Base-by-base conservation (phyloP, 2,329 filamentous ascomycete species). In the Malbranchea zuffiana region DNA sequence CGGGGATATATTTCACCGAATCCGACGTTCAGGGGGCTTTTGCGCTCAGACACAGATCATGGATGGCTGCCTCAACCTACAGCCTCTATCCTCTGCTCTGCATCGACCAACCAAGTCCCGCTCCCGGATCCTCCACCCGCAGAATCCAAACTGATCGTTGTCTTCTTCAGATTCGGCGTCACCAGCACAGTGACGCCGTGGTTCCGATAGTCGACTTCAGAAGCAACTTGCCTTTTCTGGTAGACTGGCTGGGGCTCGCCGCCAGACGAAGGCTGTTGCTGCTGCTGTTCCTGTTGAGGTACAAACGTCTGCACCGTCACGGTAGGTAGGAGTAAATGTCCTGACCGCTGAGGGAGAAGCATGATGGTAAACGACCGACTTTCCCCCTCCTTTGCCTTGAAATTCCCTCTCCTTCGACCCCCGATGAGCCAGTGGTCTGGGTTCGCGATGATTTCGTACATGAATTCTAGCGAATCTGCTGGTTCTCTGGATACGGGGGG, bases 351-450 rank as follows among this genome's bases (percentile, higher is more conserved):
- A 1, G 90, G 86, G 8, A 96, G 75, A 6, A 96, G 65, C 36
- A 92, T 66, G 5, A 96, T 61, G 0, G 77, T 72, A 44, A 93
- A 77, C 3, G 56, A 60, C 17, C 50, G 55, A 3, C 52, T 51
- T 40, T 74, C 66, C 29, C 62, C 63, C 44, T 74, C 62, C 33
- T 50, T 44, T 5, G 57, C 56, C 4, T 51, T 71, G 50, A 94
- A 92, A 51, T 84, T 82, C 0, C 80, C 82, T 45, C 83, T 81
- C 32, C 82, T 72, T 28, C 80, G 75, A 0, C 87, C 88, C 15
- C 85, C 87, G 3, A 96, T 65, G 1, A 95, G 72, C 88, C 88
- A 96, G 0, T 74, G 70, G 25, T 88, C 85, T 2, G 72, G 63
- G 11, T 78, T 74, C 1, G 80, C 79, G 10, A 76, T 75, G 15